These are phyloP conservation scores for Cladosporium austrohemisphaericum DNA, from an alignment of 2,329 filamentous ascomycete genomes.

Conservation along the genomic window DNA sequence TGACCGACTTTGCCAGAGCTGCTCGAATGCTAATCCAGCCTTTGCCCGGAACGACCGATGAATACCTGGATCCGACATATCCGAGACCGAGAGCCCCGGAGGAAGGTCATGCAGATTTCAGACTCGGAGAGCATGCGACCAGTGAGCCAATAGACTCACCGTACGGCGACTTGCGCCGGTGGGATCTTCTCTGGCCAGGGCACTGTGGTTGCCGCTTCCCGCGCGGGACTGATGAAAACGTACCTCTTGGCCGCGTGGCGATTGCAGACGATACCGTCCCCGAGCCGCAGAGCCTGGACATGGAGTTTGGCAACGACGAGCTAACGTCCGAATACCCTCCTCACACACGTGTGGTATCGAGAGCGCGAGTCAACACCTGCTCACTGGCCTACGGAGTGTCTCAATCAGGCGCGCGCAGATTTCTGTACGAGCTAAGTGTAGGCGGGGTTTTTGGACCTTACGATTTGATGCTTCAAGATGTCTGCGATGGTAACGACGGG, in stretches of 20 bases:
- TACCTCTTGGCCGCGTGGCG: slow-evolving; percentile 23
- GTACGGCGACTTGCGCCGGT: slow-evolving; percentile 26
- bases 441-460: slow-evolving; percentile 39
- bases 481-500: slow-evolving; percentile 30
- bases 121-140: slow-evolving; percentile 16
- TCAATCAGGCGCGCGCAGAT: slow-evolving; percentile 41
- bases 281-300: slow-evolving; percentile 20
- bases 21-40: slow-evolving; percentile 36
- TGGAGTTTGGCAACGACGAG: slow-evolving; percentile 22
- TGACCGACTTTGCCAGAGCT: slow-evolving; percentile 36
- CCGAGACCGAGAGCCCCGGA: slow-evolving; percentile 14
- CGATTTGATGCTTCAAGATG: slow-evolving; percentile 31
- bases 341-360: slow-evolving; percentile 46
- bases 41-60: slow-evolving; percentile 17
- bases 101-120: slow-evolving; percentile 15
- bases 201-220: slow-evolving; percentile 40
- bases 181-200: slow-evolving; percentile 41
- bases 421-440: slow-evolving; percentile 45
- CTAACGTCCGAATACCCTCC: slow-evolving; percentile 20
- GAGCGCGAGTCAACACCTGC: slow-evolving; percentile 40
- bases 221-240: slow-evolving; percentile 12
- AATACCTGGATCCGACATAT: slow-evolving; percentile 23
- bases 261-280: slow-evolving; percentile 24
- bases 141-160: slow-evolving; percentile 20
- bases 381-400: slow-evolving; percentile 46